Evolutionary conservation across 495 filamentous ascomycete species (phyloP), one percentile per base, ranked within the genome.

Genomic region (Trichoderma asperelloides): DNA sequence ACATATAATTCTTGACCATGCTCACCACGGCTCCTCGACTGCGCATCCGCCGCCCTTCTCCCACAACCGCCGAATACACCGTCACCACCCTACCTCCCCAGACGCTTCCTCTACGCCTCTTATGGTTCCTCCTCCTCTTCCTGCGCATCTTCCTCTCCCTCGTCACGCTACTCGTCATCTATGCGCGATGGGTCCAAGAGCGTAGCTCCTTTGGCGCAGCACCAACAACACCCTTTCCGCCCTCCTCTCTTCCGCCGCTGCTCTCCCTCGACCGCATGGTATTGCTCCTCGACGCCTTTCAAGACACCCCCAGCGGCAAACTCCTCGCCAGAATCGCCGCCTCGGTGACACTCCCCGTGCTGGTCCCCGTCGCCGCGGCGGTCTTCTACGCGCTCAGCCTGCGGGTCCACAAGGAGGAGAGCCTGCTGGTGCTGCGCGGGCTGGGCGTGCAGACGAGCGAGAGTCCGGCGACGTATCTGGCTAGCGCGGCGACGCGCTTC

Each of bases 381-480:
- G 65, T 75, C 1, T 70, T 81, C 0, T 83, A 80, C 70, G 18
- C 72, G 21, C 69, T 77, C 0, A 67, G 79, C 15, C 72, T 73
- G 4, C 79, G 80, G 25, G 71, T 81, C 16, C 80, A 84, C 70
- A 77, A 78, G 78, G 89, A 94, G 74, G 95, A 98, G 79, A 91
- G 89, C 1, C 85, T 99, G 8, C 82, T 97, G 1, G 91, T 96
- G 13, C 87, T 99, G 66, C 87, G 92, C 47, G 90, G 92, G 21
- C 82, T 99, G 18, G 95, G 95, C 3, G 90, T 99, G 66, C 95
- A 99, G 75, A 98, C 92, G 4, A 86, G 85, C 6, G 91, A 89
- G 0, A 86, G 84, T 25, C 87, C 85, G 30, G 72, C 81, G 1
- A 87, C 85, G 18, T 88, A 88, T 67, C 83, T 93, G 16, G 63